These are phyloP conservation scores for Lentinula guzmanii DNA, from an alignment of 768 basidiomycete species.

Conservation along the genomic window DNA sequence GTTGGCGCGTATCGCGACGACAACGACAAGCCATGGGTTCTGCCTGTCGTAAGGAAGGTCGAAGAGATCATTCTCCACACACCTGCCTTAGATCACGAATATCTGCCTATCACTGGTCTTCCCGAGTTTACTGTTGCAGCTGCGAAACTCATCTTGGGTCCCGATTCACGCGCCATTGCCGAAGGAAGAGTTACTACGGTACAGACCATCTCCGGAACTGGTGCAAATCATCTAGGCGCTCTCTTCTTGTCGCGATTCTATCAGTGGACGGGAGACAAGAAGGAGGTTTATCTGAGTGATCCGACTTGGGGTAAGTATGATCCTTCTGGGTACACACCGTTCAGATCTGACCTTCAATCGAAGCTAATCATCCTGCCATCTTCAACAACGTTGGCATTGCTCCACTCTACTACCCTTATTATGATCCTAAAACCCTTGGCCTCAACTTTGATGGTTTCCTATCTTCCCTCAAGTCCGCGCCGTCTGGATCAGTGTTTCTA, in stretches of 20 bases:
- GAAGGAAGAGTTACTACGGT: constrained; percentile 72
- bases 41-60: constrained; percentile 89
- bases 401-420: constrained; percentile 89
- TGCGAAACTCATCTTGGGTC: constrained; percentile 75
- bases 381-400: constrained; percentile 87
- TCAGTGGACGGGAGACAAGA: constrained; percentile 53
- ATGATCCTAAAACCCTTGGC: constrained; percentile 83
- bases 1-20: constrained; percentile 93
- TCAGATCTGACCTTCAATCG: not conserved
- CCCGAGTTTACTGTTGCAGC: constrained; percentile 78
- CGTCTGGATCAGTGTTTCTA: constrained; percentile 77
- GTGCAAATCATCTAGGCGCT: constrained; percentile 90
- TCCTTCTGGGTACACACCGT: not conserved
- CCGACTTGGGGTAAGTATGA: constrained; percentile 84
- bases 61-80: constrained; percentile 64
- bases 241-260: constrained; percentile 85
- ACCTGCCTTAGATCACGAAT: constrained; percentile 81
- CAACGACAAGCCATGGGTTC: constrained; percentile 83
- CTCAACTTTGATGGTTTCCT: constrained; percentile 75
- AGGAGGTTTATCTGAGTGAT: constrained; percentile 78
- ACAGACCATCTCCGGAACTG: constrained; percentile 95
- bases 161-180: constrained; percentile 61
- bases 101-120: constrained; percentile 86
- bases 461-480: constrained; percentile 52
- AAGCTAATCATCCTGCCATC: constrained; percentile 87